phyloP scores from a whole-genome alignment of 2,329 filamentous ascomycete genomes.

The Pseudofabraea citricarpa region DNA sequence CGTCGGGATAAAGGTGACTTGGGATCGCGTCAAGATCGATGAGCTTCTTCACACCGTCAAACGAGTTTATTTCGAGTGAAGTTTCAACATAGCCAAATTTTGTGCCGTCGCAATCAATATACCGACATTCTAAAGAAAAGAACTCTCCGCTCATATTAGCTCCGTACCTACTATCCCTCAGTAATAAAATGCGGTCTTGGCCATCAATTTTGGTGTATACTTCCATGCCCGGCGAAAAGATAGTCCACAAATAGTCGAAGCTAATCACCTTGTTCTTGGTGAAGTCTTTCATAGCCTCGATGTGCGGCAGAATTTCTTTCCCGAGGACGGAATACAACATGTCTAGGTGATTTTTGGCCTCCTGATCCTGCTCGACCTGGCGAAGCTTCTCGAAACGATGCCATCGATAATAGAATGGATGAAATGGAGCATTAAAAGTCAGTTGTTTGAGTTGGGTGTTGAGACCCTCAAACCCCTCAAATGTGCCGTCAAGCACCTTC shows the following conservation, averaged over 20 bases:
- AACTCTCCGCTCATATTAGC: slow-evolving; percentile 12
- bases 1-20: slow-evolving; percentile 10
- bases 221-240: slow-evolving; percentile 14
- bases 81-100: slow-evolving; percentile 13
- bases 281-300: slow-evolving; percentile 21
- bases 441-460: slow-evolving; percentile 26
- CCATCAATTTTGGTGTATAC: slow-evolving; percentile 13
- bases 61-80: slow-evolving; percentile 10
- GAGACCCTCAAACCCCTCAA: slow-evolving; percentile 28
- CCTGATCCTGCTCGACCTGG: slow-evolving; percentile 20
- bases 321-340: slow-evolving; percentile 28
- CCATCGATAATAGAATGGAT: slow-evolving; percentile 32
- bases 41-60: slow-evolving; percentile 9
- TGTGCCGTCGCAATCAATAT: slow-evolving; percentile 12
- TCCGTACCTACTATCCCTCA: slow-evolving; percentile 20
- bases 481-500: slow-evolving; percentile 24
- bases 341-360: slow-evolving; percentile 23
- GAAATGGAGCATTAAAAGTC: slow-evolving; percentile 29
- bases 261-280: slow-evolving; percentile 34
- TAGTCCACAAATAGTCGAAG: slow-evolving; percentile 38
- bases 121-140: slow-evolving; percentile 10
- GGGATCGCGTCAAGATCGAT: slow-evolving; percentile 12
- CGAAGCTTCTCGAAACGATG: slow-evolving; percentile 19
- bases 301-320: slow-evolving; percentile 17
- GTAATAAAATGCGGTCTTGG: slow-evolving; percentile 9